phyloP scores from a whole-genome alignment of 257 asterid species.

The Perilla frutescens region DNA sequence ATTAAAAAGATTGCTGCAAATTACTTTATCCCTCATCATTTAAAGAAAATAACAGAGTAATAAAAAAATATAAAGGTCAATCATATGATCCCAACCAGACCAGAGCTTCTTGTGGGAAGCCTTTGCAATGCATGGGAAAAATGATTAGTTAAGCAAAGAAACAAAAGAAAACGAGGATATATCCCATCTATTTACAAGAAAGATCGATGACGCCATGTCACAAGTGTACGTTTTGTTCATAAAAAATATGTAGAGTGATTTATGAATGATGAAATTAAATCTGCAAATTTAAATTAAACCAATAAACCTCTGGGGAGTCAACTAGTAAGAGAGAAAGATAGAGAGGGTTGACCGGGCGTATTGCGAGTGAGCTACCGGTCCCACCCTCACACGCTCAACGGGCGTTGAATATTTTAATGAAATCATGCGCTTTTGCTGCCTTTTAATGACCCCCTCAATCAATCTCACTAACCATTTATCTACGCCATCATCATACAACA shows the following conservation, averaged over 20 bases:
- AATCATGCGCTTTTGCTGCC: conserved; percentile 77
- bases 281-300: too few species aligned
- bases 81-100: not conserved
- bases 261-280: too few species aligned
- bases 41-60: too few species aligned
- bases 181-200: conserved; percentile 28
- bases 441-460: not conserved
- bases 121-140: conserved; percentile 45
- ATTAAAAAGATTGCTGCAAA: too few species aligned
- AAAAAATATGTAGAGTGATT: too few species aligned
- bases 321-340: not conserved
- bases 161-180: not conserved
- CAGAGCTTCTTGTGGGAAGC: conserved; percentile 38
- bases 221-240: not conserved
- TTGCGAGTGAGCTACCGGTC: conserved; percentile 90
- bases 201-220: conserved; percentile 3
- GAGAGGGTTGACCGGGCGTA: conserved; percentile 72
- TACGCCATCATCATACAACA: not conserved
- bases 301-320: not conserved
- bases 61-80: too few species aligned
- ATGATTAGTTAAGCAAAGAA: conserved; percentile 30
- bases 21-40: too few species aligned
- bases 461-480: conserved; percentile 30
- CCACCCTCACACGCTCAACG: conserved; percentile 80
- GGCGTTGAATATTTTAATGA: conserved; percentile 86